phyloP scores from a whole-genome alignment of 176 grass and related monocot genomes.

The Chloris gayana region DNA sequence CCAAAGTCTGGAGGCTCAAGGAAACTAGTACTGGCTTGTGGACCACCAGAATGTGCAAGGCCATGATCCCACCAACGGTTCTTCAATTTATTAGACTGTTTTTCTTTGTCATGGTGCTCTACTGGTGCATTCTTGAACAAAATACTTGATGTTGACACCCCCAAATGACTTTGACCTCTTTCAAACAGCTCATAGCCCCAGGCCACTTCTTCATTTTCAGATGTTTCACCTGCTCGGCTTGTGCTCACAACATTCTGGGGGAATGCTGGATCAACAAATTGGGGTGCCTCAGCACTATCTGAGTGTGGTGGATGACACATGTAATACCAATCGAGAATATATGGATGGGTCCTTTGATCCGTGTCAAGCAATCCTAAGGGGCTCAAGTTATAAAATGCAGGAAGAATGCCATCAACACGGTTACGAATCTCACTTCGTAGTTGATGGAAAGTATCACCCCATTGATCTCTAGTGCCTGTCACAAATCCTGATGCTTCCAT shows the following conservation, averaged over 20 bases:
- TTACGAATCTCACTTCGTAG: conserved; percentile 35
- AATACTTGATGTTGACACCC: conserved; percentile 73
- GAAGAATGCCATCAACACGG: conserved; percentile 20
- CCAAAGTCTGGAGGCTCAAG: conserved; percentile 62
- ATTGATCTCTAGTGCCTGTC: conserved; percentile 44
- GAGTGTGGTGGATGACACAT: conserved; percentile 42
- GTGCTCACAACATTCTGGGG: conserved; percentile 18
- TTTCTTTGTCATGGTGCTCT: conserved; percentile 21
- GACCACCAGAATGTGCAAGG: conserved; percentile 26
- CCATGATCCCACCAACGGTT: conserved; percentile 58
- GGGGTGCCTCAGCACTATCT: conserved; percentile 38
- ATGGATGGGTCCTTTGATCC: conserved; percentile 65
- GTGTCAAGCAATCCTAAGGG: conserved; percentile 64
- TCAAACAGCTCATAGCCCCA: conserved; percentile 37
- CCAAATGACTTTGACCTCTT: conserved; percentile 59
- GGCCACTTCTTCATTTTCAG: conserved; percentile 52
- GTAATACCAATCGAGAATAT: conserved; percentile 95
- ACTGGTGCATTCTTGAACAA: conserved; percentile 44
- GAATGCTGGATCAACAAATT: conserved; percentile 21
- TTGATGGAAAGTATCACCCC: conserved; percentile 48
- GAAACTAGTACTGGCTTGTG: conserved; percentile 51
- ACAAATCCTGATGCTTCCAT: conserved; percentile 57
- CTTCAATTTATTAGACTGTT: conserved; percentile 15
- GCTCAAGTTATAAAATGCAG: conserved; percentile 45
- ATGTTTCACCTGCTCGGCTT: conserved; percentile 30